Base-by-base conservation (phyloP, 2,329 filamentous ascomycete genomes). In the Aspergillus quadricinctus region DNA sequence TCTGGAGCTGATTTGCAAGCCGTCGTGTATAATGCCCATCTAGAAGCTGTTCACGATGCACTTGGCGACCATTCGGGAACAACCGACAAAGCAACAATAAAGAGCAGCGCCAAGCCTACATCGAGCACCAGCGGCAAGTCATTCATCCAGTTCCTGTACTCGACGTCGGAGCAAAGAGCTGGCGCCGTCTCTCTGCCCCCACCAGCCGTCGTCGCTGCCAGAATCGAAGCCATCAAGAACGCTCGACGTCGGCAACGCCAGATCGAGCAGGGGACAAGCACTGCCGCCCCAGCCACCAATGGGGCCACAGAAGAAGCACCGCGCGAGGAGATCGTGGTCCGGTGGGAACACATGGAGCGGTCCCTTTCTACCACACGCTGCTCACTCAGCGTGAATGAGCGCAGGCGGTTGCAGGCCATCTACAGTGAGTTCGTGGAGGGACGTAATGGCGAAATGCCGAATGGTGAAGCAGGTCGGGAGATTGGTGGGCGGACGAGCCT, bases 31-130 rank as follows among this genome's bases (percentile, higher is more conserved):
- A 99, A 99, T 64, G 92, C 94, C 0, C 94, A 99, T 71, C 82
- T 99, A 5, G 93, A 97, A 76, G 94, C 94, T 28, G 97, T 99
- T 61, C 94, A 99, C 70, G 92, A 97, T 64, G 86, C 95, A 2
- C 83, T 99, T 0, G 88, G 85, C 53, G 84, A 87, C 66, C 66
- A 64, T 31, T 64, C 67, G 0, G 61, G 43, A 3, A 25, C 61
- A 8, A 55, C 57, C 19, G 79, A 85, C 29, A 78, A 82, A 58
- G 49, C 57, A 49, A 64, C 48, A 58, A 64, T 43, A 61, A 73
- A 66, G 35, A 64, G 66, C 27, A 62, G 60, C 8, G 58, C 63
- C 6, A 72, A 69, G 49, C 59, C 62, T 23, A 67, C 75, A 4
- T 64, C 68, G 46, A 57, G 60, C 71, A 74, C 52, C 69, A 71